These are phyloP conservation scores for Tubosaeta brunneosetosa DNA, from an alignment of 768 basidiomycete genomes.

Conservation along the genomic window DNA sequence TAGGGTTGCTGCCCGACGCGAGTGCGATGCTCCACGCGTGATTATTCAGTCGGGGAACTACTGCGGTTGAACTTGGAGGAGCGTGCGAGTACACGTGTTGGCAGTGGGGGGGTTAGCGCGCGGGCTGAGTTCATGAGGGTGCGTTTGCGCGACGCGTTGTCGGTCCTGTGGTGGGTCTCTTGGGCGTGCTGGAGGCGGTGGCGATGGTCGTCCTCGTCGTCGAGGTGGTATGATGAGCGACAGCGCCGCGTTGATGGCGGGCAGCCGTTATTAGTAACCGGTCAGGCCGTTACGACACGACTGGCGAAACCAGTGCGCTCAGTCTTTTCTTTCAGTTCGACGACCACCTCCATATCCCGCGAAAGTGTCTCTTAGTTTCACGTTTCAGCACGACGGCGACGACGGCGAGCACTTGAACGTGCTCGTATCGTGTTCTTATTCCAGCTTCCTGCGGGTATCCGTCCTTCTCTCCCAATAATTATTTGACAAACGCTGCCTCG, in stretches of 20 bases:
- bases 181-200: neutral
- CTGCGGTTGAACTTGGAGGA: slow-evolving; percentile 26
- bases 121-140: slow-evolving; percentile 6
- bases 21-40: slow-evolving; percentile 13
- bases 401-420: slow-evolving; percentile 14
- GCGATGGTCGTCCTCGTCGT: neutral
- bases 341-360: slow-evolving; percentile 15
- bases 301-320: slow-evolving; percentile 31
- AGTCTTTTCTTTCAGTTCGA: slow-evolving; percentile 17
- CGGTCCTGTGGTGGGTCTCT: neutral
- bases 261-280: slow-evolving; percentile 25
- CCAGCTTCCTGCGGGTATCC: slow-evolving; percentile 14
- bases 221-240: neutral
- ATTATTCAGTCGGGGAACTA: slow-evolving; percentile 13
- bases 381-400: slow-evolving; percentile 13
- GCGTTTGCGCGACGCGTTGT: neutral
- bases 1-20: slow-evolving; percentile 3
- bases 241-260: slow-evolving; percentile 25
- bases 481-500: slow-evolving; percentile 48
- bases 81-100: slow-evolving; percentile 34
- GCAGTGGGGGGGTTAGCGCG: slow-evolving; percentile 24
- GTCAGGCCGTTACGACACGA: slow-evolving; percentile 30
- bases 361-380: slow-evolving; percentile 4
- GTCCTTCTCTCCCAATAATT: slow-evolving; percentile 29
- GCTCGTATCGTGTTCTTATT: slow-evolving; percentile 21